These are phyloP conservation scores for Mortierella sp. DNA, from an alignment of 371 early-diverging fungal species.

Conservation along the genomic window DNA sequence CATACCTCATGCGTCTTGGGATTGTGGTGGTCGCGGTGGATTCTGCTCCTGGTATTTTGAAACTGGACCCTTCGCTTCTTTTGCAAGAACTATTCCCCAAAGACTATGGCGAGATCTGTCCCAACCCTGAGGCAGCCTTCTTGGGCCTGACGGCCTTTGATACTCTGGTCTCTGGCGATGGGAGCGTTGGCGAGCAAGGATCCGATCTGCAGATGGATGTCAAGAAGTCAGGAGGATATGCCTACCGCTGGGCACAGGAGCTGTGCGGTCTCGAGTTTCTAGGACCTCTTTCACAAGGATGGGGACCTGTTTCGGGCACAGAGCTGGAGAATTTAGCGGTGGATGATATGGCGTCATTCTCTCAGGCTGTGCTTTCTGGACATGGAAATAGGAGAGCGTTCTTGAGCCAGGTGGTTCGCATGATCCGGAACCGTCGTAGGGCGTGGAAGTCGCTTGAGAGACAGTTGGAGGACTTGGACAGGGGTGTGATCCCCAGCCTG, in stretches of 20 bases:
- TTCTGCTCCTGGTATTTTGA: constrained; percentile 38
- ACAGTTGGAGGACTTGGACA: constrained; percentile 39
- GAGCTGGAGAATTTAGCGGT: constrained; percentile 15
- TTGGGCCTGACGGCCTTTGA: constrained; percentile 36
- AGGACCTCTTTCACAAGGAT: constrained; percentile 41
- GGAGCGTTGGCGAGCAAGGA: constrained; percentile 32
- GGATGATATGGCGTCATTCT: constrained; percentile 13
- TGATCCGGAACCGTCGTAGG: constrained; percentile 41
- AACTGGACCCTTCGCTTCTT: constrained; percentile 28
- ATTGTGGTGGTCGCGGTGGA: constrained; percentile 45
- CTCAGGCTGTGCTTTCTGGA: constrained; percentile 22
- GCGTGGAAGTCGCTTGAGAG: constrained; percentile 47
- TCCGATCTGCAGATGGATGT: constrained; percentile 33
- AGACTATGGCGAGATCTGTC: constrained; percentile 41
- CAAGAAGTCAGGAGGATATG: constrained; percentile 37
- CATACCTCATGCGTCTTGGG: constrained; percentile 38
- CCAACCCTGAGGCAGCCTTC: constrained; percentile 41
- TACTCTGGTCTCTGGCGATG: constrained; percentile 33
- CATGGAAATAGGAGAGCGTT: constrained; percentile 36
- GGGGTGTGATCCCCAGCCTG: constrained; percentile 10
- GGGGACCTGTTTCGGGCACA: constrained; percentile 24
- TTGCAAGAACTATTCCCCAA: constrained; percentile 37
- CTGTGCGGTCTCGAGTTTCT: constrained; percentile 44
- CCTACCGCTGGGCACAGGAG: constrained; percentile 49
- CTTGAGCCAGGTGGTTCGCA: constrained; percentile 33